Conservation (phyloP, 352 stramenopile species). For the Peronospora destructor region DNA sequence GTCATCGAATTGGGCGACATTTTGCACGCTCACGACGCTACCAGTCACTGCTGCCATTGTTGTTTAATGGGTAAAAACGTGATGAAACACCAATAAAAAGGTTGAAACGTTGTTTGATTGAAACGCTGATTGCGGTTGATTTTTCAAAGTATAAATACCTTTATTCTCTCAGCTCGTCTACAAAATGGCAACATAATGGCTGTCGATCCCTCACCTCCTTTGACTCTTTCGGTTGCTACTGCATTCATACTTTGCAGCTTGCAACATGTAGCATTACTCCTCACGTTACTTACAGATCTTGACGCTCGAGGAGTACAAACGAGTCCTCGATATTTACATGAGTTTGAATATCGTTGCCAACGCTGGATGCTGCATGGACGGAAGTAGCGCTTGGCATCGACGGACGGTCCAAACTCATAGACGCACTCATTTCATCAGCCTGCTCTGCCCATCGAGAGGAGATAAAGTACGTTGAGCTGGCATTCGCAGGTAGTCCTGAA, state of each 20-base stretch:
- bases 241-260: not conserved
- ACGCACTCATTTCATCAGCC: conserved; percentile 69
- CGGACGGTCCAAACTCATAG: conserved; percentile 36
- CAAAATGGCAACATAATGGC: conserved; percentile 16
- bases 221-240: not conserved
- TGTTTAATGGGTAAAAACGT: not conserved
- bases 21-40: conserved; percentile 62
- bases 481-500: conserved; percentile 34
- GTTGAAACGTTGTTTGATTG: too few species aligned
- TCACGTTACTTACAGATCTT: conserved; percentile 26
- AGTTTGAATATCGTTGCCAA: conserved; percentile 12
- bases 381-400: conserved; percentile 17
- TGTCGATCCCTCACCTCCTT: not conserved
- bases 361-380: conserved; percentile 7
- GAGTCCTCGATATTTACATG: conserved; percentile 48
- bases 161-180: conserved; percentile 24
- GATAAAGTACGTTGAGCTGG: conserved; percentile 73
- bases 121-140: too few species aligned
- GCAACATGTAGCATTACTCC: not conserved
- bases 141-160: conserved; percentile 27
- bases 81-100: not conserved
- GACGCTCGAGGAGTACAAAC: conserved; percentile 64
- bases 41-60: conserved; percentile 41
- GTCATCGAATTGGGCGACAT: conserved; percentile 69
- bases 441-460: conserved; percentile 74